Base-by-base conservation (phyloP, 257 asterid genomes). In the Capsicum rhomboideum region DNA sequence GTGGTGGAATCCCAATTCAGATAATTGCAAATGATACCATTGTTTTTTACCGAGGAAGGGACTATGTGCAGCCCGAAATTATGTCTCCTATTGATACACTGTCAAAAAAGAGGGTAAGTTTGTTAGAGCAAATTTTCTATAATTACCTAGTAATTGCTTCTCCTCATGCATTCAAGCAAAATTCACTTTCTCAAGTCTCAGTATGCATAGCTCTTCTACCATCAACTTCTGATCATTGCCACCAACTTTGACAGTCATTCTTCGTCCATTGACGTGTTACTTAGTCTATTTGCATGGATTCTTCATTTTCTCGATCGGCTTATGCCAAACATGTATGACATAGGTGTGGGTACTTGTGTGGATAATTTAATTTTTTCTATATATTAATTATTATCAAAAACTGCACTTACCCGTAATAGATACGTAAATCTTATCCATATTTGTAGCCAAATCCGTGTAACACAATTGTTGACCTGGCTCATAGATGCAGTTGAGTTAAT, bases 81-180 rank as follows among this genome's bases (percentile, higher is more conserved):
- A 94, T 94, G 98, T 96, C 98, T 16, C 99, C 99, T 16, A 89
- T 96, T 42, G 98, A 94, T 86, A 96, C 99, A 18, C 85, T 96
- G 61, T 93, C 99, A 12, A 96, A 93, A 89, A 96, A 92, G 88
- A 90, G 91, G 92, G 97, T 93, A 85, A 63, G 92, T 82, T 77
- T 83, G 58, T 72, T 14, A n/a, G 58, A 52, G 56, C 80, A 81
- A n/a, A 20, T 54, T 49, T 20, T 50, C 72, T 85, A 9, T 5
- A 46, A 1, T 46, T 74, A 75, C 61, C 44, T 4, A 55, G 14
- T 80, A 66, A 67, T 56, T 55, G 13, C 9, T 52, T 78, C 28
- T 54, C 67, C 6, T 54, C 12, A 46, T 71, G 56, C 37, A 64
- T 23, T 69, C 17, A 66, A 49, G 16, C 12, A 8, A 4, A 74